Conservation (phyloP, 2,329 filamentous ascomycete species). For the Talaromyces sp. region DNA sequence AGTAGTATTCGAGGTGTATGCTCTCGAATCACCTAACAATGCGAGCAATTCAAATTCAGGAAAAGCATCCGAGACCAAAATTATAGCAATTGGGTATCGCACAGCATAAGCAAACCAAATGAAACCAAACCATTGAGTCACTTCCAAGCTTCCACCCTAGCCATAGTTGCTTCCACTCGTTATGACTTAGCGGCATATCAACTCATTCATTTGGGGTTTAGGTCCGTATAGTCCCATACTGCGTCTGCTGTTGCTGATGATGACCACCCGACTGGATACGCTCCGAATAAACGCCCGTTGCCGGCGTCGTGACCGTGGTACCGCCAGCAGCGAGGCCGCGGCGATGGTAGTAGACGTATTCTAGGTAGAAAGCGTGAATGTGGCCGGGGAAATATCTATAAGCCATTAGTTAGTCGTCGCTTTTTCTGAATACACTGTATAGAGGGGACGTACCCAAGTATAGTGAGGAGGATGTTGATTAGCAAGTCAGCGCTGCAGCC, state of each 20-base stretch:
- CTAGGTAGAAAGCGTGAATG: constrained; percentile 75
- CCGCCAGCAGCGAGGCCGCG: constrained; percentile 29
- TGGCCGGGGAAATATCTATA: constrained; percentile 70
- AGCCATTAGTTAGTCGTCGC: neutral
- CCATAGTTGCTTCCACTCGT: no score
- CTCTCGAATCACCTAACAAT: neutral
- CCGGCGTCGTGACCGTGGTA: constrained; percentile 23
- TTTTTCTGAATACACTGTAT: neutral
- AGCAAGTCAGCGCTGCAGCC: constrained; percentile 64
- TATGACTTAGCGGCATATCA: neutral
- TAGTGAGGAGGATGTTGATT: constrained; percentile 65
- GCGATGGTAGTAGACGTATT: constrained; percentile 79
- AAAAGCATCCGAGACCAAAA: neutral
- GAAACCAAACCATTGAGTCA: neutral
- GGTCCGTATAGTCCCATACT: constrained; percentile 15
- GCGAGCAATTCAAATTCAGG: neutral
- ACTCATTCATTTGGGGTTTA: neutral
- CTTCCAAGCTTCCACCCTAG: no score
- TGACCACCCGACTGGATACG: constrained; percentile 41
- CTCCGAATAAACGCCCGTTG: constrained; percentile 41
- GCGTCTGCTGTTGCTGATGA: constrained; percentile 28
- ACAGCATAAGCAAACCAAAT: neutral
- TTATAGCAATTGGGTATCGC: constrained; percentile 2
- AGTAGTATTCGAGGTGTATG: neutral
- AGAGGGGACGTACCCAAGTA: constrained; percentile 55